Conservation (phyloP, 768 basidiomycete genomes). For the Tulasnella sp. region DNA sequence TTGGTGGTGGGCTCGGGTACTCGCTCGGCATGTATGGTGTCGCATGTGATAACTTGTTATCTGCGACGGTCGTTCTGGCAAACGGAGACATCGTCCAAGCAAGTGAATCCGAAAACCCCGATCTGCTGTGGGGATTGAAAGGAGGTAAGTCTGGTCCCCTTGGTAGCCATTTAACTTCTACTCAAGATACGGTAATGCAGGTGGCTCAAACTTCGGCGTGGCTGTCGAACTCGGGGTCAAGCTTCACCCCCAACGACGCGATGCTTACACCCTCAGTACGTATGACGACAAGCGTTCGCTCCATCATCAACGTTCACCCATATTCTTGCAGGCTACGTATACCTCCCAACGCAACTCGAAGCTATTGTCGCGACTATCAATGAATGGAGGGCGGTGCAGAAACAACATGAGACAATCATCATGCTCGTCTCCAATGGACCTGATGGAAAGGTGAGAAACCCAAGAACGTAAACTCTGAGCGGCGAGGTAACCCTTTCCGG, state of each 20-base stretch:
- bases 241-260: slow-evolving; percentile 13
- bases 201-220: slow-evolving; percentile 25
- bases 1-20: slow-evolving; percentile 9
- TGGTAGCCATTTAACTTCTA: too few species aligned
- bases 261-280: slow-evolving; percentile 17
- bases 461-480: not conserved
- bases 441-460: slow-evolving; percentile 15
- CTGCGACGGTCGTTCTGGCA: slow-evolving; percentile 25
- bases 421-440: not conserved
- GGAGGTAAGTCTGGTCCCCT: not conserved
- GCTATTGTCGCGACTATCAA: not conserved
- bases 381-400: slow-evolving; percentile 5
- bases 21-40: slow-evolving; percentile 17
- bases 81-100: slow-evolving; percentile 24
- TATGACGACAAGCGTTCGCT: not conserved
- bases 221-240: slow-evolving; percentile 18
- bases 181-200: not conserved
- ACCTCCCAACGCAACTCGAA: slow-evolving; percentile 1
- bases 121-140: slow-evolving; percentile 27
- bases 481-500: not conserved
- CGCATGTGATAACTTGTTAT: slow-evolving; percentile 22
- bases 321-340: slow-evolving; percentile 4
- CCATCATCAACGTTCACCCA: not conserved
- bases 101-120: slow-evolving; percentile 19
- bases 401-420: not conserved